phyloP scores from a whole-genome alignment of 441 rosid species.

The Rhodomyrtus psidioides region DNA sequence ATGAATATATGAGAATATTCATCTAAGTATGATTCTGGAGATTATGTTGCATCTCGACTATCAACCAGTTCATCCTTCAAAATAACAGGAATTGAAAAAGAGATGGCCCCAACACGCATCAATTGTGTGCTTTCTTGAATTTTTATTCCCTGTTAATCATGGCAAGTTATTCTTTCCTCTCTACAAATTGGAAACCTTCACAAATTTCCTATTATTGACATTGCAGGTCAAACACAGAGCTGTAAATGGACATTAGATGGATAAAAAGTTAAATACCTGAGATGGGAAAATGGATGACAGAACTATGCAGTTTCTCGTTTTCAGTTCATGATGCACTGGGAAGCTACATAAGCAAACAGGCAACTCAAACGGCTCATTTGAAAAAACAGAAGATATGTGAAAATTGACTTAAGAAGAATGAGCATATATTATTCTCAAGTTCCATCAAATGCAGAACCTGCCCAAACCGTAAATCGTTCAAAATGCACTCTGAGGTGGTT shows the following conservation, averaged over 20 bases:
- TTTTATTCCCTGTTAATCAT: slow-evolving; percentile 94
- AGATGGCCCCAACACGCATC: slow-evolving; percentile 91
- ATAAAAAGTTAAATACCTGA: slow-evolving; percentile 61
- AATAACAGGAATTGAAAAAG: slow-evolving; percentile 75
- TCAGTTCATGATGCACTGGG: slow-evolving; percentile 77
- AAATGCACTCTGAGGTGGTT: not conserved
- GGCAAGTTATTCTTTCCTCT: slow-evolving; percentile 53
- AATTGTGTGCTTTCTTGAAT: slow-evolving; percentile 93
- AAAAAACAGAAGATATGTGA: not conserved
- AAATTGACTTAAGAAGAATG: not conserved
- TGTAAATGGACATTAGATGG: not conserved
- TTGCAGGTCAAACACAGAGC: not conserved
- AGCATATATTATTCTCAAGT: not conserved
- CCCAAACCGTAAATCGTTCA: not conserved
- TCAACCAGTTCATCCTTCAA: slow-evolving; percentile 96
- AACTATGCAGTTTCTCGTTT: slow-evolving; percentile 68
- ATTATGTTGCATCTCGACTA: slow-evolving; percentile 71
- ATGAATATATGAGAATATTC: not conserved
- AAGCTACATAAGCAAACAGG: slow-evolving; percentile 44
- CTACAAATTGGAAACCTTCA: slow-evolving; percentile 74
- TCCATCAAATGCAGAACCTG: not conserved
- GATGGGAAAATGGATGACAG: slow-evolving; percentile 83
- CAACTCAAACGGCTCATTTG: not conserved
- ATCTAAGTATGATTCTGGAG: not conserved
- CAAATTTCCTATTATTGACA: slow-evolving; percentile 22